These are phyloP conservation scores for Lepiota venenata DNA, from an alignment of 768 basidiomycete species.

Conservation along the genomic window DNA sequence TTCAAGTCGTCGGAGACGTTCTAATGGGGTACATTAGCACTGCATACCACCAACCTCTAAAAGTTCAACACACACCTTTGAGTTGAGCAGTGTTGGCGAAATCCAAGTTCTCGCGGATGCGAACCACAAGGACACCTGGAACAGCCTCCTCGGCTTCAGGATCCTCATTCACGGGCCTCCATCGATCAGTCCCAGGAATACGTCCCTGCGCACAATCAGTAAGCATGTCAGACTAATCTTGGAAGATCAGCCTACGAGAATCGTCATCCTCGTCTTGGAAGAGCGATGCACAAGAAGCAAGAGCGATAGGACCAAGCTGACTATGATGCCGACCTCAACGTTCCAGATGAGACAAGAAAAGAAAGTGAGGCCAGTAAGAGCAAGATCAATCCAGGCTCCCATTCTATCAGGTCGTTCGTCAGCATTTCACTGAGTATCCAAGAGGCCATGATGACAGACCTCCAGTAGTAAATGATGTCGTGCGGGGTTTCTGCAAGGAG, in stretches of 20 bases:
- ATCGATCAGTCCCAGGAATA: conserved; percentile 83
- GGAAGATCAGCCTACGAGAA: conserved; percentile 52
- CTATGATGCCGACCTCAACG: conserved; percentile 90
- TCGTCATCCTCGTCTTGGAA: conserved; percentile 86
- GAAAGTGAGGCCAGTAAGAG: conserved; percentile 88
- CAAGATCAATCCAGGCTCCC: conserved; percentile 89
- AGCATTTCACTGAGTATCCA: neutral
- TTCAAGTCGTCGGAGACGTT: conserved; percentile 80
- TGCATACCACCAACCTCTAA: neutral
- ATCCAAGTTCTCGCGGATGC: conserved; percentile 87
- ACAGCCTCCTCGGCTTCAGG: conserved; percentile 79
- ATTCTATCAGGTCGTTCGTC: conserved; percentile 44
- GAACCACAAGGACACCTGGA: conserved; percentile 80
- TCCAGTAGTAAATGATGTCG: conserved; percentile 83
- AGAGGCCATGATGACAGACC: conserved; percentile 36
- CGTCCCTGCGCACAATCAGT: conserved; percentile 53
- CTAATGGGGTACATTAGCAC: conserved; percentile 32
- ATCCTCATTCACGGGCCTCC: conserved; percentile 89
- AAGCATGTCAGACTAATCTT: neutral
- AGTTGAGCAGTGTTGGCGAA: conserved; percentile 97
- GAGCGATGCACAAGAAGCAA: conserved; percentile 88
- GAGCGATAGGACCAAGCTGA: conserved; percentile 83
- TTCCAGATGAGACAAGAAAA: conserved; percentile 84
- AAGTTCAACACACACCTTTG: conserved; percentile 60
- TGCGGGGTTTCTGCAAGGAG: conserved; percentile 85